These are phyloP conservation scores for Biscogniauxia marginata DNA, from an alignment of 2,329 filamentous ascomycete genomes.

Conservation along the genomic window DNA sequence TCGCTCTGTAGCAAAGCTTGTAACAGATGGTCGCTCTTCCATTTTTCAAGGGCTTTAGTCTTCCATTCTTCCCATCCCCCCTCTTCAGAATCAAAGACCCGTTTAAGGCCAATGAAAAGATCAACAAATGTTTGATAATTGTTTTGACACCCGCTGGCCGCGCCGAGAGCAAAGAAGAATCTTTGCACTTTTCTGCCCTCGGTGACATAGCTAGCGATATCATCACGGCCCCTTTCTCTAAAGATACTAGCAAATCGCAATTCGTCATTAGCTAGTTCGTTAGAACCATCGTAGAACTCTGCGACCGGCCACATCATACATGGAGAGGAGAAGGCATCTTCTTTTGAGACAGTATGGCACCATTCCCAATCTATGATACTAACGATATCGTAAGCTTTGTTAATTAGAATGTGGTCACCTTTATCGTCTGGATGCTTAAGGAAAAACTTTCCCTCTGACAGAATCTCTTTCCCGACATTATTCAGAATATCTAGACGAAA, in stretches of 20 bases:
- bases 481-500: conserved; percentile 22
- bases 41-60: conserved; percentile 7
- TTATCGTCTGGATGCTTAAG: conserved; percentile 46
- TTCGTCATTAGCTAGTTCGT: conserved; percentile 26
- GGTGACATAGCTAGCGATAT: conserved; percentile 18
- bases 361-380: conserved; percentile 46
- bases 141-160: not conserved
- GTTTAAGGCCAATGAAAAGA: conserved; percentile 15
- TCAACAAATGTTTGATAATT: conserved; percentile 7
- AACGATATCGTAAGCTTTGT: conserved; percentile 40
- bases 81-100: conserved; percentile 9
- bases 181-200: conserved; percentile 24
- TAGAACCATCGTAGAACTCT: conserved; percentile 33
- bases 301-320: conserved; percentile 36
- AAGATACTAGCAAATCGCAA: conserved; percentile 23
- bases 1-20: conserved; percentile 8
- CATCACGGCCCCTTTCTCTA: conserved; percentile 18
- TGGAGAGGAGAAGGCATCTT: conserved; percentile 33
- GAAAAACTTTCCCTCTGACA: conserved; percentile 31
- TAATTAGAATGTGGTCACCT: conserved; percentile 43
- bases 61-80: conserved; percentile 12
- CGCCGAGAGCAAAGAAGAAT: conserved; percentile 20
- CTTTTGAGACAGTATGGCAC: conserved; percentile 28
- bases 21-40: conserved; percentile 7
- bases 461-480: conserved; percentile 13